Percentiles rank a stretch among this genome's conserved stretches.
Evolutionary conservation across 768 basidiomycete genomes (phyloP).

Genomic region (Obba rivulosa): DNA sequence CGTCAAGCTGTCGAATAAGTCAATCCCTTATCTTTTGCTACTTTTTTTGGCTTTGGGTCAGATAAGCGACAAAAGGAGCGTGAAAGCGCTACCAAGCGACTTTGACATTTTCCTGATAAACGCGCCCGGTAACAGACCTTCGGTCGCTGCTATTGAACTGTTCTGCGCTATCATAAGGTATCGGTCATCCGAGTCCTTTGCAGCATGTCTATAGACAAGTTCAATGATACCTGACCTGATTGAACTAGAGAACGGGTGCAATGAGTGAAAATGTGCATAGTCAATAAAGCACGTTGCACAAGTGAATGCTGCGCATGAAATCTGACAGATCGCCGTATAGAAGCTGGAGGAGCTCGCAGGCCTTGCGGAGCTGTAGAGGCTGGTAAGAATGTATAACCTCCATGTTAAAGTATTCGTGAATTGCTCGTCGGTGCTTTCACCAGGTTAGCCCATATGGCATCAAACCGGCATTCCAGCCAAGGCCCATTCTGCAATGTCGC

Average conservation of each 20-base stretch:
- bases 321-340: constrained; percentile 24
- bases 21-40: too few species aligned
- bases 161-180: too few species aligned
- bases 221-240: constrained; percentile 16
- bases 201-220: constrained; percentile 27
- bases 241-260: too few species aligned
- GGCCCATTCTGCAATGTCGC: constrained; percentile 14
- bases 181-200: neutral
- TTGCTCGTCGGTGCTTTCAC: constrained; percentile 37
- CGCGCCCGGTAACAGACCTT: too few species aligned
- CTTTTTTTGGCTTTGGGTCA: too few species aligned
- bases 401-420: constrained; percentile 26
- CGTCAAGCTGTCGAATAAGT: too few species aligned
- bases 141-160: too few species aligned
- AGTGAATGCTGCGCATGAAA: constrained; percentile 26
- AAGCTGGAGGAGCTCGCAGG: constrained; percentile 4
- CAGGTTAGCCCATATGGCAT: constrained; percentile 36
- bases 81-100: too few species aligned
- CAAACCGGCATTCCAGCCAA: constrained; percentile 32
- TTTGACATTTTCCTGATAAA: neutral
- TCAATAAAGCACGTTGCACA: constrained; percentile 19
- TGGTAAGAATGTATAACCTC: constrained; percentile 1
- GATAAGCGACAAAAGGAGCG: too few species aligned
- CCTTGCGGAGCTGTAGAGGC: constrained; percentile 4
- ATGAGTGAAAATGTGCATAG: too few species aligned